Conservation (phyloP, 305 asterid genomes). For the Fraxinus ornus region DNA sequence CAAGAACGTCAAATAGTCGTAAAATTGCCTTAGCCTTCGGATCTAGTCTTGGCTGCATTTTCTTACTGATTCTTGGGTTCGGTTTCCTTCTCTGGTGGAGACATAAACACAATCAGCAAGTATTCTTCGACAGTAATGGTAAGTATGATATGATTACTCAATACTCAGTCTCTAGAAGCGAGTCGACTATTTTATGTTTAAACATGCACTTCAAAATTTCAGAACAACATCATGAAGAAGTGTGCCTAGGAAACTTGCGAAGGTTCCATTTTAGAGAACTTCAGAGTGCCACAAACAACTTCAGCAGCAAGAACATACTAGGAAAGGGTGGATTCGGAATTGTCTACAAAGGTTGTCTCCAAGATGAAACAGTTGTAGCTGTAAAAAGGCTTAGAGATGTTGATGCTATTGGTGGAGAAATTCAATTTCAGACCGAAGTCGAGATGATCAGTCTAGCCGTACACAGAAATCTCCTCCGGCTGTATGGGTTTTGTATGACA, state of each 20-base stretch:
- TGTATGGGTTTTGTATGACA: slow-evolving; percentile 79
- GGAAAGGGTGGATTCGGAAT: slow-evolving; percentile 93
- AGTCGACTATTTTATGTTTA: background rate
- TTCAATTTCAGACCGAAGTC: slow-evolving; percentile 88
- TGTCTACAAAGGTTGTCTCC: slow-evolving; percentile 83
- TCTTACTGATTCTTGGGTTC: slow-evolving; percentile 64
- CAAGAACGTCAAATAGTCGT: slow-evolving; percentile 41
- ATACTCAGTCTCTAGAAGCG: background rate
- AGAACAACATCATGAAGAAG: slow-evolving; percentile 74
- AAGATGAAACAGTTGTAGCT: slow-evolving; percentile 80
- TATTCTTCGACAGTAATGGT: slow-evolving; percentile 76
- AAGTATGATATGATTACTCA: slow-evolving; percentile 12
- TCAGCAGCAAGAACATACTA: slow-evolving; percentile 78
- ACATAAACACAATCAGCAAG: slow-evolving; percentile 68
- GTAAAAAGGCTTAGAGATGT: slow-evolving; percentile 89
- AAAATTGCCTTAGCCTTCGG: slow-evolving; percentile 76
- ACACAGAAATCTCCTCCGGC: slow-evolving; percentile 76
- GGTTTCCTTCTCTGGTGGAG: slow-evolving; percentile 83
- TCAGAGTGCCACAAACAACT: slow-evolving; percentile 73
- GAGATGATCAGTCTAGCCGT: slow-evolving; percentile 95
- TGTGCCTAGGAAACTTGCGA: slow-evolving; percentile 72
- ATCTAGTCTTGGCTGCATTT: slow-evolving; percentile 82
- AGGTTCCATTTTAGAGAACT: slow-evolving; percentile 75
- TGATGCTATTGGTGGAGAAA: slow-evolving; percentile 64
- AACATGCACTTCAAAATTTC: slow-evolving; percentile 19